Base-by-base conservation (phyloP, 176 grass and related monocot genomes). In the Juncus effusus region DNA sequence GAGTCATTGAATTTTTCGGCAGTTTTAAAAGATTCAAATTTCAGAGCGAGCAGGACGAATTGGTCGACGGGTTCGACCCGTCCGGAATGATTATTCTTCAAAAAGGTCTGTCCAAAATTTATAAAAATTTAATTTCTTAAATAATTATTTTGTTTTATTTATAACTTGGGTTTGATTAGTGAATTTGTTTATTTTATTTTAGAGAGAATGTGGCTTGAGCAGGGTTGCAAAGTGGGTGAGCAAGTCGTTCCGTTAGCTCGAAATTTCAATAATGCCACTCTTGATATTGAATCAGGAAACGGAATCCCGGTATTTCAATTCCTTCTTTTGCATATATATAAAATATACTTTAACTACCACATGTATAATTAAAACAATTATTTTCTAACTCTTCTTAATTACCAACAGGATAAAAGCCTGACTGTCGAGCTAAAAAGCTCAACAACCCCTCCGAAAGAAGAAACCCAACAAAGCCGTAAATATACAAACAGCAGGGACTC, bases 51-150 rank as follows among this genome's bases (percentile, higher is more conserved):
- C 85, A 85, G 71, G 89, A 89, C 55, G 54, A 99, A 84, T 64
- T 89, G 63, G 69, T 72, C 42, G 88, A 93, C 80, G 94, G 94
- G 56, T 85, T 93, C 51, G 83, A 99, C 79, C 73, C 94, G 5
- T 99, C 94, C 54, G 94, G 94, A 60, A 90, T 99, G 64, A 90
- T 99, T 57, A 93, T 99, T 78, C 85, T 99, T 67, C 94, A 99
- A 61, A 99, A 93, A 87, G 94, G 94, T 93, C 62, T 28, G 19
- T 28, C 79, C 15, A 55, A 56, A 28, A 6, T 58, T 57, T 64
- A 28, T 65, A 42, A 1, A 70, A 63, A 15, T 59, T 64, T 8
- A 39, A 28, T 54, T 7, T 15, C 42, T 38, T 42, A 11, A 14
- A 10, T 57, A 19, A 42, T 65, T 13, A 70, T 36, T 39, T 69